Evolutionary conservation across 2,329 filamentous ascomycete species (phyloP), one percentile per base, ranked within the genome.

Genomic region (Grosmannia serpens): DNA sequence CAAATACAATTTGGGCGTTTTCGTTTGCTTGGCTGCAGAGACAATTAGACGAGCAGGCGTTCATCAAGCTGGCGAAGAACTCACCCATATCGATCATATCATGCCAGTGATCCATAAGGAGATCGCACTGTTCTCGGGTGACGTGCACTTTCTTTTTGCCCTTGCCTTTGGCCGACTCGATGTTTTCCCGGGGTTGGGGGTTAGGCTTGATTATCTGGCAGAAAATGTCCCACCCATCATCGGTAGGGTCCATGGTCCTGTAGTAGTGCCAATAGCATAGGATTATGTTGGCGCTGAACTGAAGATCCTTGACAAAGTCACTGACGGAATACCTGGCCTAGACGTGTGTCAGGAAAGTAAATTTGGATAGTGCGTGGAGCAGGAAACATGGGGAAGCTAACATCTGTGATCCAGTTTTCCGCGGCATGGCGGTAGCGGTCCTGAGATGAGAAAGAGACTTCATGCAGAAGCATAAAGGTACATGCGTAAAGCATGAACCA

Each of bases 191-290:
- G 1, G 61, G 58, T 11, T n/a, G 29, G 3, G 29, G 27, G 11
- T 22, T 49, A 1, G 56, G 60, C 17, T 60, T 51, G 24, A 63
- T 53, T 2, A 62, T 59, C 27, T 62, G 55, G 52, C 63, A 64
- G 7, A 63, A 61, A 26, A 70, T 68, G 6, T 61, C 62, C 22
- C 60, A 61, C 7, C 65, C 66, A 0, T 70, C 71, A 35, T 69
- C 60, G 38, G 64, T 61, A 10, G 77, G 62, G 20, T 62, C 60
- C 59, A 62, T 63, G 35, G 70, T 70, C 58, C 74, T 75, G 65
- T 74, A 80, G 62, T 80, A 80, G 54, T 78, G 75, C 78, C 78
- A 81, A 57, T 78, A 70, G 13, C 69, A 67, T 1, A 81, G 72
- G 31, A 80, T 67, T 56, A 73, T 73, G 55, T 75, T 77, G 31